Base-by-base conservation (phyloP, 2,329 filamentous ascomycete species). In the Penicillium hordei region DNA sequence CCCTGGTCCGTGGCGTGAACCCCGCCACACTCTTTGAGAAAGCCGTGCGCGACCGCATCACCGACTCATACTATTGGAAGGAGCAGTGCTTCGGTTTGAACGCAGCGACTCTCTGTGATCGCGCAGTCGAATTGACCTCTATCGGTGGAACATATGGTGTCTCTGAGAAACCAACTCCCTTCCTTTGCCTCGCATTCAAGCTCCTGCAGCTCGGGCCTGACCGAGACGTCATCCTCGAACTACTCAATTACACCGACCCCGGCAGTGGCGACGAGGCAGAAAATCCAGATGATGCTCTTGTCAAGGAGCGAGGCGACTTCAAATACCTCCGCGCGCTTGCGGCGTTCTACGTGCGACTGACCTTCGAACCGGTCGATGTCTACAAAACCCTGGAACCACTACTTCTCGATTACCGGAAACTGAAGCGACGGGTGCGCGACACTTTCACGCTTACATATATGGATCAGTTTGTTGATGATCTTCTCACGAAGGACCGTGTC, bases 41-140 rank as follows among this genome's bases (percentile, higher is more conserved):
- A 75, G 89, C 92, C 40, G 91, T 97, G 64, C 90, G 90, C 71
- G 94, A 99, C 77, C 92, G 94, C 72, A 97, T 99, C 75, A 87
- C 93, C 66, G 92, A 96, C 71, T 91, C 87, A 52, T 95, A 96
- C 78, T 99, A 96, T 80, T 99, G 92, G 89, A 97, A 97, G 76
- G 94, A 97, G 78, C 93, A 97, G 79, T 97, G 94, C 75, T 99
- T 97, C 77, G 94, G 90, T 42, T 83, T 99, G 64, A 99, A 97
- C 79, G 84, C 85, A 4, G 86, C 86, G 1, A 88, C 86, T 0
- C 75, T 99, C 6, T 89, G 96, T 68, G 91, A 97, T 78, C 90
- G 94, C 63, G 93, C 95, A 0, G 89, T 91, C 27, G 89, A 93
- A 67, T 84, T 99, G 46, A 83, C 80, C 48, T 94, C 89, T 75